Evolutionary conservation across 2,329 filamentous ascomycete genomes (phyloP).

Genomic region (Neonectria coccinea): DNA sequence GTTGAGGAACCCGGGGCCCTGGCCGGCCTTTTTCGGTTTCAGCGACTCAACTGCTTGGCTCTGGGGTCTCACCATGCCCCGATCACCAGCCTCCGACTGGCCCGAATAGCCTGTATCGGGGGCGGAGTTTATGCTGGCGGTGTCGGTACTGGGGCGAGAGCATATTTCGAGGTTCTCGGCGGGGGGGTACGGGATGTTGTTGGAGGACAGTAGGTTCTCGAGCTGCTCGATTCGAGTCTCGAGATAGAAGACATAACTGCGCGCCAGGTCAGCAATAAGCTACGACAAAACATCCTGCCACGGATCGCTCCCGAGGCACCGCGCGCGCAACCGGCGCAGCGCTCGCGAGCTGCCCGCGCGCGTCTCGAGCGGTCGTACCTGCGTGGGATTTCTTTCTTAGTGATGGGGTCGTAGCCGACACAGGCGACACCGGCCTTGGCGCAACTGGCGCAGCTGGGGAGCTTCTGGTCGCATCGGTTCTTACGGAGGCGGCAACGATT

Average conservation of each 20-base stretch:
- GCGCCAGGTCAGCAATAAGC: constrained; percentile 37
- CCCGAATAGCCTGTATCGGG: constrained; percentile 51
- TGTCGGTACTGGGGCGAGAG: constrained; percentile 60
- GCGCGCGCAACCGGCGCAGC: neutral
- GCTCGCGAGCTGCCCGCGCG: constrained; percentile 21
- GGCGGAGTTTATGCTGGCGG: constrained; percentile 46
- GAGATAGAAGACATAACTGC: constrained; percentile 92
- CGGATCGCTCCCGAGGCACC: constrained; percentile 7
- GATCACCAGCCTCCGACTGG: constrained; percentile 48
- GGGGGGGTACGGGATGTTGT: constrained; percentile 78
- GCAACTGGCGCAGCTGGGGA: constrained; percentile 91
- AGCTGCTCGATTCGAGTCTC: constrained; percentile 88
- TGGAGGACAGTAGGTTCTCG: constrained; percentile 77
- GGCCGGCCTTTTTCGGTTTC: constrained; percentile 51
- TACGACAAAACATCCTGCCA: constrained; percentile 5
- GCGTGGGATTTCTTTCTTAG: constrained; percentile 93
- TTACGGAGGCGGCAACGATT: constrained; percentile 93
- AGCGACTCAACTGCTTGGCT: constrained; percentile 49
- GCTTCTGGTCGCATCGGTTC: constrained; percentile 92
- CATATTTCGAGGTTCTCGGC: constrained; percentile 76
- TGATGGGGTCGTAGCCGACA: constrained; percentile 96
- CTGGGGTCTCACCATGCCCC: constrained; percentile 42
- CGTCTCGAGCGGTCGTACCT: constrained; percentile 70
- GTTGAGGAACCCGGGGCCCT: constrained; percentile 70
- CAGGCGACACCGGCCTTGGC: constrained; percentile 93